Conservation (phyloP, 495 filamentous ascomycete species). For the Entonaema liquescens region DNA sequence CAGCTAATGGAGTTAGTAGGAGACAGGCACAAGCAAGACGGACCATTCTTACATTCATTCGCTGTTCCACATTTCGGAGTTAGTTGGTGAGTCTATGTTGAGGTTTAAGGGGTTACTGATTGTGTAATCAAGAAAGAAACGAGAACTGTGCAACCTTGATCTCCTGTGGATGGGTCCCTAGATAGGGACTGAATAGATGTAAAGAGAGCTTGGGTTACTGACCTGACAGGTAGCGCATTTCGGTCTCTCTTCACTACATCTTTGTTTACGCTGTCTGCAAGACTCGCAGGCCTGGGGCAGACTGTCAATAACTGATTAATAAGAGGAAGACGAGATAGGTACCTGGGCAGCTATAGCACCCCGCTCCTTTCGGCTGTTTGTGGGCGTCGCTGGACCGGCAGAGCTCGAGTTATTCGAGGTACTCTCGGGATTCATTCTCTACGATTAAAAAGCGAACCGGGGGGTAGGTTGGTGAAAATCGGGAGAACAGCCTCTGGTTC, state of each 20-base stretch:
- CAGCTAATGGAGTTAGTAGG: conserved; percentile 51
- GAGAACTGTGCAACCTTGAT: conserved; percentile 15
- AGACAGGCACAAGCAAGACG: conserved; percentile 20
- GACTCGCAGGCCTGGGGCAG: conserved; percentile 74
- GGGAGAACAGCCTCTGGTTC: conserved; percentile 20
- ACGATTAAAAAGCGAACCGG: conserved; percentile 21
- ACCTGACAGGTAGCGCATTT: conserved; percentile 70
- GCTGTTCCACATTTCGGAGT: conserved; percentile 29
- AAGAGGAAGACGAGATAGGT: conserved; percentile 20
- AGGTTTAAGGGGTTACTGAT: conserved; percentile 19
- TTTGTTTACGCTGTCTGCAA: conserved; percentile 85
- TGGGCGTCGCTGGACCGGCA: conserved; percentile 45
- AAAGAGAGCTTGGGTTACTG: conserved; percentile 33
- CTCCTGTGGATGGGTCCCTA: conserved; percentile 1
- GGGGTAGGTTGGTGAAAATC: conserved; percentile 20
- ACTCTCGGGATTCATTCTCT: conserved; percentile 42
- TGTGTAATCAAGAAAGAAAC: conserved; percentile 15
- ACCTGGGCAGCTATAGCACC: conserved; percentile 61
- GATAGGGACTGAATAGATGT: conserved; percentile 2
- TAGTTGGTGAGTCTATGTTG: conserved; percentile 41
- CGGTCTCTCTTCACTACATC: conserved; percentile 87
- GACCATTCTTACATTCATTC: conserved; percentile 42
- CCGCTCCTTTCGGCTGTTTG: conserved; percentile 53
- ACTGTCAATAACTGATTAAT: conserved; percentile 12
- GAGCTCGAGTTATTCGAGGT: conserved; percentile 40